These are phyloP conservation scores for Dalbergia oliveri DNA, from an alignment of 306 rosid species.

Conservation along the genomic window DNA sequence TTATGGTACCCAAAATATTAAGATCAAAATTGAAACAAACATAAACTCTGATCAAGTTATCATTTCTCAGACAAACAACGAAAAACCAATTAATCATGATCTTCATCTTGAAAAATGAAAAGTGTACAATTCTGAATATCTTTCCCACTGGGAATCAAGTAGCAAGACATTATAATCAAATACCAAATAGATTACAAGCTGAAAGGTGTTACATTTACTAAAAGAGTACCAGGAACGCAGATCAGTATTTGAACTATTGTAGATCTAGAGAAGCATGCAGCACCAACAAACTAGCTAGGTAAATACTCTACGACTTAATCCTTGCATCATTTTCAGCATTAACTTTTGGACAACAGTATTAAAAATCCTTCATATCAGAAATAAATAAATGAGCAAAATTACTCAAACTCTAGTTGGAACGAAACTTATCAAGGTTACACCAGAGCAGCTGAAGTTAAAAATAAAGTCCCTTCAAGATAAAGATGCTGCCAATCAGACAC, in stretches of 20 bases:
- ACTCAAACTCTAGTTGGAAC: too few species aligned
- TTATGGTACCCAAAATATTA: slow-evolving; percentile 13
- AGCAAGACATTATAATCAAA: not conserved
- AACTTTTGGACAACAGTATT: too few species aligned
- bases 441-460: slow-evolving; percentile 40
- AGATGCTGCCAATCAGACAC: slow-evolving; percentile 7
- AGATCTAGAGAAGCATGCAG: slow-evolving; percentile 22
- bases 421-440: slow-evolving; percentile 10
- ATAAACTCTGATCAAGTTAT: not conserved
- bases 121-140: not conserved
- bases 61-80: not conserved
- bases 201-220: not conserved
- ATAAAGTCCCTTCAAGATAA: slow-evolving; percentile 16
- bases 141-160: not conserved
- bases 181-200: slow-evolving; percentile 9
- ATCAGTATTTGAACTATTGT: not conserved
- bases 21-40: not conserved
- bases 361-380: too few species aligned
- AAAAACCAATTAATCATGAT: slow-evolving; percentile 2
- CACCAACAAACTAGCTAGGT: slow-evolving; percentile 17
- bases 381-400: too few species aligned
- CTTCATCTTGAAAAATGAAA: not conserved
- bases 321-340: too few species aligned
- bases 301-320: not conserved
- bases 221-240: not conserved